Conservation (phyloP, 2,329 filamentous ascomycete genomes). For the Zalaria obscura region DNA sequence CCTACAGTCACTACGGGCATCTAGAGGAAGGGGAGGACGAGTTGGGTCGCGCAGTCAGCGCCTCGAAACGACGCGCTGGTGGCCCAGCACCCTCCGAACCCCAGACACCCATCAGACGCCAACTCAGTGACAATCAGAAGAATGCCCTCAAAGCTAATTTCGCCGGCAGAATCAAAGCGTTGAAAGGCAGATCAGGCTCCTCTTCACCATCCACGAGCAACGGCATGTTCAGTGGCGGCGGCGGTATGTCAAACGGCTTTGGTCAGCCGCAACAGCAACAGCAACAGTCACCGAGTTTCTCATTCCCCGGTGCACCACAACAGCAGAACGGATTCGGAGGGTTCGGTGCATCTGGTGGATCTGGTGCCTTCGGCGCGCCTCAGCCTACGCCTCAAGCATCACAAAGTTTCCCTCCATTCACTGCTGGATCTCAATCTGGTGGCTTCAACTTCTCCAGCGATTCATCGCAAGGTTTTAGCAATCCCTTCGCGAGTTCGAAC, state of each 20-base stretch:
- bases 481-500: slow-evolving; percentile 3
- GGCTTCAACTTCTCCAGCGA: slow-evolving; percentile 1
- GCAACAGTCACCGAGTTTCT: background rate
- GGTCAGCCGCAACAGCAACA: background rate
- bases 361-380: background rate
- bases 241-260: background rate
- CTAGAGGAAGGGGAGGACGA: too few species aligned
- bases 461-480: background rate
- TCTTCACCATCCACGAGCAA: background rate
- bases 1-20: too few species aligned
- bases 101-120: too few species aligned
- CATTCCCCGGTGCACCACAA: background rate
- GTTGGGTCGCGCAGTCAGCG: too few species aligned
- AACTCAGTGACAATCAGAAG: too few species aligned
- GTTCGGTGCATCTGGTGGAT: background rate
- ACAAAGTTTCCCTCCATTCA: background rate
- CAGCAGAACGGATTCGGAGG: background rate
- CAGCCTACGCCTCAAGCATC: background rate
- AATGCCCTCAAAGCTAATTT: too few species aligned
- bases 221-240: too few species aligned
- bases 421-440: background rate
- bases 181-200: background rate
- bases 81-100: too few species aligned
- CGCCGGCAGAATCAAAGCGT: background rate
- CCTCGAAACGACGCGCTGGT: too few species aligned